Percentiles rank a stretch among this genome's conserved stretches.
Conservation (phyloP, 352 stramenopile species). For the Globisporangium paddicum region DNA sequence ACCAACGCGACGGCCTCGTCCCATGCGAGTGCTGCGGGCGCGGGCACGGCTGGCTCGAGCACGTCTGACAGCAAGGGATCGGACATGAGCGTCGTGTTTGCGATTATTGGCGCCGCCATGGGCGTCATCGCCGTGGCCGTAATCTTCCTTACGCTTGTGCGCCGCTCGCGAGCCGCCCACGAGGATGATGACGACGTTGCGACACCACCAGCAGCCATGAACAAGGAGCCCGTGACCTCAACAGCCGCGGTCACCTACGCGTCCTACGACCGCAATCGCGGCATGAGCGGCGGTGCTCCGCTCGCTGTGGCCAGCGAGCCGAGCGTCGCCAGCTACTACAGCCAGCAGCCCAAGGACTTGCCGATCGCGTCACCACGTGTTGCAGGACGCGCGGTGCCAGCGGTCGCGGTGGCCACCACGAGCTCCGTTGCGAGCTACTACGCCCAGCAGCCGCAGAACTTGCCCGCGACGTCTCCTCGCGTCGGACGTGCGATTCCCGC, state of each 20-base stretch:
- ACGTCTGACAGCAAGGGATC: slow-evolving; percentile 19
- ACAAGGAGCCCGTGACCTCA: slow-evolving; percentile 32
- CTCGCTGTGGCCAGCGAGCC: slow-evolving; percentile 1
- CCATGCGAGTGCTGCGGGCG: slow-evolving; percentile 9
- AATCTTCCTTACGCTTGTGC: slow-evolving; percentile 75
- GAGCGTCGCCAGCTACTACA: slow-evolving; percentile 49
- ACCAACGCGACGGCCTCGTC: slow-evolving; percentile 5
- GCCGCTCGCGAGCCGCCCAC: slow-evolving; percentile 48
- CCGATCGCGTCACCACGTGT: slow-evolving; percentile 36
- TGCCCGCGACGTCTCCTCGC: slow-evolving; percentile 15
- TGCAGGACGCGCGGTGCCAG: slow-evolving; percentile 37
- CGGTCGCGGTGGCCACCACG: background rate
- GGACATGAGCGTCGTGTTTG: slow-evolving; percentile 74
- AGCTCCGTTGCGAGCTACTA: slow-evolving; percentile 4
- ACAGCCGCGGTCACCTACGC: slow-evolving; percentile 29
- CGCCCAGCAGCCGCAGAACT: background rate
- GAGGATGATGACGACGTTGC: slow-evolving; percentile 63
- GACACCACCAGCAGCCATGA: slow-evolving; percentile 24
- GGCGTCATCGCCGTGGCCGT: slow-evolving; percentile 74
- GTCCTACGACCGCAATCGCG: slow-evolving; percentile 23
- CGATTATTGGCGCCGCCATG: slow-evolving; percentile 70
- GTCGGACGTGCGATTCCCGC: slow-evolving; percentile 36
- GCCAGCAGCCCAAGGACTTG: slow-evolving; percentile 38
- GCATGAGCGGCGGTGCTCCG: slow-evolving; percentile 4
- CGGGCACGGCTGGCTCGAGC: slow-evolving; percentile 2